Evolutionary conservation across 2,329 filamentous ascomycete genomes (phyloP).

Genomic region (Tolypocladium endophyticum): DNA sequence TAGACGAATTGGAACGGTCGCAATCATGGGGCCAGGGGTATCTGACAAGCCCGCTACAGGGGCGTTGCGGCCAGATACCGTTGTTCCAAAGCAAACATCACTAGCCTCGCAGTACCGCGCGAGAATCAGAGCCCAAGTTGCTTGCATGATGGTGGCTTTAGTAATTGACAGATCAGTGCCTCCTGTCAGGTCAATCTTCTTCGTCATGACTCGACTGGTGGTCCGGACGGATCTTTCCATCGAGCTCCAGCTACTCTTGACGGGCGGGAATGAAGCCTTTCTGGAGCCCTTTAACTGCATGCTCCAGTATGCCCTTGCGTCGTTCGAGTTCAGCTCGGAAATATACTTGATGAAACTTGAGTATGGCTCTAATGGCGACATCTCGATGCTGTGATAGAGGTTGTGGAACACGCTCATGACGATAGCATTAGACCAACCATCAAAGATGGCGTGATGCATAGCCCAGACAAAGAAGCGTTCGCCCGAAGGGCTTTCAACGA

Average conservation of each 20-base stretch:
- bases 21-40: neutral
- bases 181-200: neutral
- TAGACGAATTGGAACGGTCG: neutral
- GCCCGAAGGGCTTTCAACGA: neutral
- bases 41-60: neutral
- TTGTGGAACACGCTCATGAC: conserved; percentile 2
- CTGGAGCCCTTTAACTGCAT: too few species aligned
- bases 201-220: too few species aligned
- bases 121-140: neutral
- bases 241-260: too few species aligned
- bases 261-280: too few species aligned
- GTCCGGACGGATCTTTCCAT: too few species aligned
- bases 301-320: too few species aligned
- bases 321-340: too few species aligned
- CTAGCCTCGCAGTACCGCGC: neutral
- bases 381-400: neutral
- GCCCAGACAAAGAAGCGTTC: conserved; percentile 11
- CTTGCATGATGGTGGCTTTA: neutral
- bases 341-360: conserved; percentile 1
- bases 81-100: neutral
- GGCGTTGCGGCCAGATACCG: neutral
- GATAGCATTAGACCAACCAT: conserved; percentile 12
- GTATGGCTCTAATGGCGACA: too few species aligned
- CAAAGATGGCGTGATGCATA: conserved; percentile 15
- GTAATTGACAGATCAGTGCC: neutral